These are phyloP conservation scores for Rosa rugosa DNA, from an alignment of 306 rosid species.

Conservation along the genomic window DNA sequence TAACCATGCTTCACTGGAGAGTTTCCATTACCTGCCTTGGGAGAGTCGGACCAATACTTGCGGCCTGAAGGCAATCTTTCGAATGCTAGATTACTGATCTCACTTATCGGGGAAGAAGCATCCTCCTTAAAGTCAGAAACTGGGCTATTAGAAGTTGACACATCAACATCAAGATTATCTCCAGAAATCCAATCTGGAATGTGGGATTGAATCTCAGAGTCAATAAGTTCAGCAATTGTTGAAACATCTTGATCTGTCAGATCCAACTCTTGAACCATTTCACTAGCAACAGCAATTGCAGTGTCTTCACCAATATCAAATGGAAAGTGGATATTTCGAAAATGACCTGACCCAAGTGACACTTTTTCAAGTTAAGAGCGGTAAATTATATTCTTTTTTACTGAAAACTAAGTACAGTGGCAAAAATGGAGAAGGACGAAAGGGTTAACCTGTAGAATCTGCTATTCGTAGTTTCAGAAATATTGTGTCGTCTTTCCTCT, in stretches of 20 bases:
- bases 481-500: slow-evolving; percentile 75
- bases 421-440: slow-evolving; percentile 8
- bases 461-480: slow-evolving; percentile 82
- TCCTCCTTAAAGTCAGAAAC: slow-evolving; percentile 42
- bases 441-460: slow-evolving; percentile 63
- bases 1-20: slow-evolving; percentile 47
- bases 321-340: slow-evolving; percentile 94
- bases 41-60: slow-evolving; percentile 88
- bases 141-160: slow-evolving; percentile 28
- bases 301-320: slow-evolving; percentile 86
- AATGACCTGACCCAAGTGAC: slow-evolving; percentile 48
- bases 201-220: slow-evolving; percentile 64
- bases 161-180: slow-evolving; percentile 33
- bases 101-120: slow-evolving; percentile 40
- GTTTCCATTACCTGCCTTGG: slow-evolving; percentile 53
- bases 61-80: slow-evolving; percentile 92
- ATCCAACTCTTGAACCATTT: slow-evolving; percentile 95
- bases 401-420: slow-evolving; percentile 7
- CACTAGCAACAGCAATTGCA: slow-evolving; percentile 85
- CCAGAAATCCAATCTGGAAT: slow-evolving; percentile 63
- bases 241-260: slow-evolving; percentile 92
- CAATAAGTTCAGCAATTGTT: slow-evolving; percentile 76
- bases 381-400: background rate
- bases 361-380: background rate
- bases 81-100: slow-evolving; percentile 50